Conservation (phyloP, 2,329 filamentous ascomycete genomes). For the Juglanconis sp. region DNA sequence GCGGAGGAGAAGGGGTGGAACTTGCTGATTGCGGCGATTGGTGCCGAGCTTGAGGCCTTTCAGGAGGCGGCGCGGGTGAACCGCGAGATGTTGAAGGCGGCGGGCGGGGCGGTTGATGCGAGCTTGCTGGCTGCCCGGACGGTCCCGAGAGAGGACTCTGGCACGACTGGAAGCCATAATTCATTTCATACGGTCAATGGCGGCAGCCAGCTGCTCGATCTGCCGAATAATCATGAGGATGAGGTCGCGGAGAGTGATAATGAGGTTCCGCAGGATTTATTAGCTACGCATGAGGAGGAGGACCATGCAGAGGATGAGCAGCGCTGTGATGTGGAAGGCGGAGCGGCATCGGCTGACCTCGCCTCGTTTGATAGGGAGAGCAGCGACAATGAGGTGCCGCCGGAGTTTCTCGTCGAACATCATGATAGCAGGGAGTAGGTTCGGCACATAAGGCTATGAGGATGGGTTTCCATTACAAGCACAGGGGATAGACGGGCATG, state of each 20-base stretch:
- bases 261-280: conserved; percentile 39
- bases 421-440: conserved; percentile 16
- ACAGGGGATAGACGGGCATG: background rate
- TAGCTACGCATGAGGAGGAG: conserved; percentile 30
- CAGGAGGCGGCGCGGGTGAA: conserved; percentile 30
- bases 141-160: conserved; percentile 13
- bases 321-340: background rate
- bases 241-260: conserved; percentile 32
- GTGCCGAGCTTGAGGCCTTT: conserved; percentile 51
- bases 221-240: conserved; percentile 19
- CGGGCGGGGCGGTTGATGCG: conserved; percentile 28
- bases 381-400: conserved; percentile 48
- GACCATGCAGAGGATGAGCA: conserved; percentile 18
- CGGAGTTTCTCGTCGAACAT: conserved; percentile 50
- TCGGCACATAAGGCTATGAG: background rate
- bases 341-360: background rate
- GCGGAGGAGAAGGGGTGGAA: conserved; percentile 68
- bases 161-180: conserved; percentile 6
- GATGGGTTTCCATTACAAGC: background rate
- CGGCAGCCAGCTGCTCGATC: conserved; percentile 23
- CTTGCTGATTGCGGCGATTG: conserved; percentile 70
- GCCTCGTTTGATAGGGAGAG: conserved; percentile 24
- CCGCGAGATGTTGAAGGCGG: conserved; percentile 26
- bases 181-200: conserved; percentile 23
- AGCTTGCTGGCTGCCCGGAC: conserved; percentile 11